Conservation (phyloP, 495 filamentous ascomycete genomes). For the Penicillium ochrochloron region DNA sequence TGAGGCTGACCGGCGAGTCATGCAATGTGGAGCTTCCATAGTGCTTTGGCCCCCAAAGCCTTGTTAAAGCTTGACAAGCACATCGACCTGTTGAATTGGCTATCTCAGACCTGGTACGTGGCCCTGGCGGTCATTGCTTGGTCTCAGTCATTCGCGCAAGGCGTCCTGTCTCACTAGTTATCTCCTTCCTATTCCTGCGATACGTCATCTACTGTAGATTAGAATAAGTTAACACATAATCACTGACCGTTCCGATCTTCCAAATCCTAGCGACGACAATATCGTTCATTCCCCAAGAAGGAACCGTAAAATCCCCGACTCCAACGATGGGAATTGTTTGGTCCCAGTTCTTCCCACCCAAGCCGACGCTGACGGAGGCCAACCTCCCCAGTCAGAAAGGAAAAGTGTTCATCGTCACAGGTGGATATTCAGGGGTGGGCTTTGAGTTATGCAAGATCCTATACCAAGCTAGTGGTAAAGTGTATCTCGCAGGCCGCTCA, state of each 20-base stretch:
- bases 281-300: background rate
- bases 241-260: background rate
- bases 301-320: background rate
- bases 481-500: slow-evolving; percentile 53
- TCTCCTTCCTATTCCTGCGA: background rate
- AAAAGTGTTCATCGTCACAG: slow-evolving; percentile 18
- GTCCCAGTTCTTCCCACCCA: slow-evolving; percentile 16
- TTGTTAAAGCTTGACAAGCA: background rate
- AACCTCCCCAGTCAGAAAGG: slow-evolving; percentile 18
- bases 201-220: background rate
- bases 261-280: background rate
- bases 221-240: background rate
- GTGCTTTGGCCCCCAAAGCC: background rate
- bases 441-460: slow-evolving; percentile 18
- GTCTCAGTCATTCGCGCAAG: background rate
- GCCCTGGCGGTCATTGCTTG: no score
- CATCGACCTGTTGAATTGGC: background rate
- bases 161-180: background rate
- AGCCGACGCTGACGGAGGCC: slow-evolving; percentile 8
- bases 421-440: slow-evolving; percentile 20
- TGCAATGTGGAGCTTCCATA: background rate
- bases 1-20: background rate
- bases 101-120: background rate
- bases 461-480: slow-evolving; percentile 33
- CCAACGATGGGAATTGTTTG: slow-evolving; percentile 4